A percentile compares a stretch with the other conserved stretches of the same genome.
Conservation (phyloP, 83 land plant species). For the Picea engelmannii region DNA sequence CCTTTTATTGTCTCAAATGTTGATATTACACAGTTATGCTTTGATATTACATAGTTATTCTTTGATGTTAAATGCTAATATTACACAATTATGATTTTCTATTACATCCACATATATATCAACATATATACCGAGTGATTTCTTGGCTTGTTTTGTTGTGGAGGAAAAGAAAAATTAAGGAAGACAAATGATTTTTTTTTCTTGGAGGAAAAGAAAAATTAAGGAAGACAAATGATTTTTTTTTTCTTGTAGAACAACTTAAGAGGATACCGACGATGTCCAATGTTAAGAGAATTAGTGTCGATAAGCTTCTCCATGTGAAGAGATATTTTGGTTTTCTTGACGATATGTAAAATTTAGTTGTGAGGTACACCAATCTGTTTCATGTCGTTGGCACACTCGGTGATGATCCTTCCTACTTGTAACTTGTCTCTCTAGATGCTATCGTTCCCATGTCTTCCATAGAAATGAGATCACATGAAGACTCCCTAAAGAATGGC, state of each 20-base stretch:
- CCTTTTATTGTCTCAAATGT: too few relatives aligned
- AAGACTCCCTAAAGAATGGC: constrained; percentile 41
- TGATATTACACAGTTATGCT: too few relatives aligned
- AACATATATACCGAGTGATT: too few relatives aligned
- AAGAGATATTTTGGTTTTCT: constrained; percentile 73
- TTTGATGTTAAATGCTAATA: too few relatives aligned
- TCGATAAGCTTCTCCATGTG: constrained; percentile 51
- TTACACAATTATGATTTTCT: too few relatives aligned
- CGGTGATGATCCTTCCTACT: constrained; percentile 29
- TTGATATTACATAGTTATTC: too few relatives aligned
- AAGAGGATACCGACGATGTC: constrained; percentile 65
- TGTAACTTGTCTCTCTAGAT: constrained; percentile 48
- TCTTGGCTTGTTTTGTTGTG: constrained; percentile 36
- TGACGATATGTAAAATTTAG: constrained; percentile 39
- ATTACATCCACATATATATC: too few relatives aligned
- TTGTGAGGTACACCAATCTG: constrained; percentile 35
- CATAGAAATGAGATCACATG: constrained; percentile 46
- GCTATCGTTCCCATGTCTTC: constrained; percentile 48
- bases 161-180: too few relatives aligned
- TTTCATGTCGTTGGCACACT: constrained; percentile 35
- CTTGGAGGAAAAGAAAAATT: constrained; percentile 27
- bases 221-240: constrained; percentile 25
- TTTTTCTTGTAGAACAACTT: constrained; percentile 39
- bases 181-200: too few relatives aligned
- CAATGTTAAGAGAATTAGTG: constrained; percentile 36